Base-by-base conservation (phyloP, 1,284 basidiomycete genomes). In the Mrakiaceae sp. region DNA sequence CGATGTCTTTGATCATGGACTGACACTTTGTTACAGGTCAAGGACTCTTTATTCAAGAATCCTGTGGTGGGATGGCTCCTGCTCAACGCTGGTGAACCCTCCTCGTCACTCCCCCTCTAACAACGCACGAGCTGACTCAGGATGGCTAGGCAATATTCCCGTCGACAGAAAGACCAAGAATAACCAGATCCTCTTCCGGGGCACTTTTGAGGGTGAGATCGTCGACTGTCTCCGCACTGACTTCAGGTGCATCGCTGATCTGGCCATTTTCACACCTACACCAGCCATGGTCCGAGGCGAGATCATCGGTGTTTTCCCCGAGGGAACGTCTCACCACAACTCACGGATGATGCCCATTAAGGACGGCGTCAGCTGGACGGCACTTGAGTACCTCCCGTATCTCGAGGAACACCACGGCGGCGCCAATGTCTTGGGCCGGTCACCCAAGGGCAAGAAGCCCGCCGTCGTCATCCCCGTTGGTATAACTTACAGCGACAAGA, bases 341-440 rank as follows among this genome's bases (percentile, higher is more conserved):
- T 91, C 93, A 3, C 83, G 84, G 65, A 87, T 98, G 71, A 88
- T 94, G 81, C 87, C 90, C 67, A 83, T 98, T 71, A 98, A 98
- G 75, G 91, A 97, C 71, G 94, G 94, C 40, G 88, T 89, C n/a
- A 85, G 90, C 7, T 97, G 93, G 93, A 87, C 91, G 47, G 90
- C 92, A 3, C 80, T 97, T 69, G 95, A 97, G 78, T 97, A 94
- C 76, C 81, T 84, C 11, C 87, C 87, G 70, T 92, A 89, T 83
- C 80, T 83, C 54, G 63, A 68, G 50, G 66, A 78, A 78, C 14
- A 79, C 75, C 66, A 78, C 72, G 72, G 79, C 73, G 68, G 81
- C 77, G 65, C 75, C 69, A 69, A 79, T 79, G 61, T 78, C 73
- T 40, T 11, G 5, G 54, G 55, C 55, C 43, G 46, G 55, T 27